Conservation (phyloP, 495 filamentous ascomycete species). For the Neurospora terricola region DNA sequence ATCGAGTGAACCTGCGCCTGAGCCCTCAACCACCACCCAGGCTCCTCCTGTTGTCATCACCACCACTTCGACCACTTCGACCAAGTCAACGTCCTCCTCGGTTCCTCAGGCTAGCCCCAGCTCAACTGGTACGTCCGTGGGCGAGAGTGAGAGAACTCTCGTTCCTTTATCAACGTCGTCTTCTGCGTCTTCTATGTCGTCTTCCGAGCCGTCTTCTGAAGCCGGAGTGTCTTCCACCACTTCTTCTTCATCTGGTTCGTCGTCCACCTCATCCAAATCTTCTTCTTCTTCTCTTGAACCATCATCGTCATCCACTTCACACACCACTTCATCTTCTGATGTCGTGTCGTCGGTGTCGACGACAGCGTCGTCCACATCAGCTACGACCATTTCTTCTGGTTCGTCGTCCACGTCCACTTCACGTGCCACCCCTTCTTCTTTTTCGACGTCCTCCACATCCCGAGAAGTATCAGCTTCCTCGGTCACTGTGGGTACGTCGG, state of each 20-base stretch:
- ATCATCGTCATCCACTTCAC: conserved; percentile 5
- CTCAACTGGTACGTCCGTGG: conserved; percentile 8
- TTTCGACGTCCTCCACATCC: neutral
- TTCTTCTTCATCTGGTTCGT: conserved; percentile 1
- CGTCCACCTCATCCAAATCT: neutral
- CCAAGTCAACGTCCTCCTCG: conserved; percentile 1
- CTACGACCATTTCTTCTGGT: neutral
- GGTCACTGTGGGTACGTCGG: conserved; percentile 18
- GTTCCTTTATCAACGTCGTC: conserved; percentile 1
- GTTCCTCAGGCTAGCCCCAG: neutral
- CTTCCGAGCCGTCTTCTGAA: neutral
- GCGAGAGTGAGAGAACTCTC: conserved; percentile 7
- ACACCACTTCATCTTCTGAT: neutral
- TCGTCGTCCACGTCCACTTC: conserved; percentile 3
- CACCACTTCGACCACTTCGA: conserved; percentile 1
- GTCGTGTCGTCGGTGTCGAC: neutral
- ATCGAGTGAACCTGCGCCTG: neutral
- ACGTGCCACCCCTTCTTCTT: neutral
- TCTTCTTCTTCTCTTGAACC: neutral
- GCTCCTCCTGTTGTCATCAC: conserved; percentile 8
- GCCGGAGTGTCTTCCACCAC: conserved; percentile 2
- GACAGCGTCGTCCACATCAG: conserved; percentile 1
- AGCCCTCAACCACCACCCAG: neutral
- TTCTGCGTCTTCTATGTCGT: conserved; percentile 5
- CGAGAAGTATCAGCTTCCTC: conserved; percentile 11